Evolutionary conservation across 768 basidiomycete species (phyloP), one percentile per base, ranked within the genome.

Genomic region (Lactifluus piperatus): DNA sequence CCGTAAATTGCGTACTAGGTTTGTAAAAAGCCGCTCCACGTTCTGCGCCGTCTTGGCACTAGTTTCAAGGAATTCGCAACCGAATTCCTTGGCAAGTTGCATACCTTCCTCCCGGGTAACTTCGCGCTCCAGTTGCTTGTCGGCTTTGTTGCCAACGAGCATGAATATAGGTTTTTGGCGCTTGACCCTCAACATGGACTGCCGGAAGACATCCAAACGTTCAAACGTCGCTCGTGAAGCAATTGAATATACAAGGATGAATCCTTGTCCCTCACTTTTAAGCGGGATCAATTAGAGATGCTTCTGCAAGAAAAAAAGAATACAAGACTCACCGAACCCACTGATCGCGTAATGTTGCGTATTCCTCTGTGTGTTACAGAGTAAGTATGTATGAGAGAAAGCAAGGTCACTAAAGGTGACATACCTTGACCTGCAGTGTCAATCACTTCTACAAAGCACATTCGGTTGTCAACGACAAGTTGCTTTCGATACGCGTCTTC

Each of bases 401-500:
- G 61, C 51, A 30, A 51, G 44, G 32, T 56, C 49, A 55, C 22
- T 51, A 51, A 20, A 14, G 49, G 30, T 54, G 22, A 75, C 83
- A 63, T 68, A 94, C 93, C 93, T 84, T 97, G 94, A 30, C 94
- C 94, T 51, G 94, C 94, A 66, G 94, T 97, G 75, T 97, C 94
- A 71, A 97, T 90, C 63, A 97, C 91, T 73, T 97, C 94, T 65
- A 97, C 83, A 71, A 94, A 88, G 74, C 92, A 94, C 84, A 94
- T 94, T 67, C 86, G 82, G 70, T 93, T 92, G 73, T 95, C 94
- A 64, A 97, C 92, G 57, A 94, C 85, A 66, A 94, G 81, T 71
- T 94, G 92, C 72, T 94, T 95, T 68, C 94, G 82, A 75, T 97
- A 97, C 63, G 93, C 93, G 72, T 97, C 94, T 75, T 97, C 94